Conservation (phyloP, 441 rosid species). For the Kokia cookei region DNA sequence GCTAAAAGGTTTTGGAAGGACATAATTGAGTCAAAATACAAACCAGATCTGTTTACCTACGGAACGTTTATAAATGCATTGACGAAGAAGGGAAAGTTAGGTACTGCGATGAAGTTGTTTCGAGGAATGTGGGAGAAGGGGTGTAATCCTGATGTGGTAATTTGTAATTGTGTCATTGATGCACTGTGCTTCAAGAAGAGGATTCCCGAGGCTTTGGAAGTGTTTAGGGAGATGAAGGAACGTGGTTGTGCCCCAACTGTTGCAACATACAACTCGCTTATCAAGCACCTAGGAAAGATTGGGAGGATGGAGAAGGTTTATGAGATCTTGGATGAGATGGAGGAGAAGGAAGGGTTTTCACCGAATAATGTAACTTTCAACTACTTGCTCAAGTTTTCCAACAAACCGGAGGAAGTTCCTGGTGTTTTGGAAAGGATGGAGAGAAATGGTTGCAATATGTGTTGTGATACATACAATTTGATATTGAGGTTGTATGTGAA, state of each 20-base stretch:
- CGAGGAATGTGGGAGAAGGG: slow-evolving; percentile 57
- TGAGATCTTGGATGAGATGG: slow-evolving; percentile 64
- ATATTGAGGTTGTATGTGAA: slow-evolving; percentile 46
- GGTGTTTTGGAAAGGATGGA: slow-evolving; percentile 51
- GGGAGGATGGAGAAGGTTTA: slow-evolving; percentile 59
- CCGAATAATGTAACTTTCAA: slow-evolving; percentile 51
- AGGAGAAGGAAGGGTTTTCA: slow-evolving; percentile 36
- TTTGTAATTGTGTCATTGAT: slow-evolving; percentile 71
- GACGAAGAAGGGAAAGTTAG: slow-evolving; percentile 76
- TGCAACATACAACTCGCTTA: slow-evolving; percentile 67
- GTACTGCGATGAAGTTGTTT: slow-evolving; percentile 55
- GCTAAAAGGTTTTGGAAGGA: slow-evolving; percentile 86
- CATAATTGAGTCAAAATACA: slow-evolving; percentile 47
- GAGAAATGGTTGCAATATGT: slow-evolving; percentile 42
- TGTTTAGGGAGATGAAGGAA: slow-evolving; percentile 42
- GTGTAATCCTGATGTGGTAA: slow-evolving; percentile 47
- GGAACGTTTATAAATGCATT: slow-evolving; percentile 66
- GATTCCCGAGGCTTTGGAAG: slow-evolving; percentile 56
- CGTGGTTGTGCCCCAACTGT: slow-evolving; percentile 48
- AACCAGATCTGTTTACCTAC: slow-evolving; percentile 55
- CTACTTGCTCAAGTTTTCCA: slow-evolving; percentile 59
- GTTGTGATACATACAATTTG: slow-evolving; percentile 53
- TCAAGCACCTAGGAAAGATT: slow-evolving; percentile 66
- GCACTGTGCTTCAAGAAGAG: slow-evolving; percentile 85
- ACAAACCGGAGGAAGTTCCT: slow-evolving; percentile 43